These are phyloP conservation scores for Penicillium concentricum DNA, from an alignment of 2,329 filamentous ascomycete species.

Conservation along the genomic window DNA sequence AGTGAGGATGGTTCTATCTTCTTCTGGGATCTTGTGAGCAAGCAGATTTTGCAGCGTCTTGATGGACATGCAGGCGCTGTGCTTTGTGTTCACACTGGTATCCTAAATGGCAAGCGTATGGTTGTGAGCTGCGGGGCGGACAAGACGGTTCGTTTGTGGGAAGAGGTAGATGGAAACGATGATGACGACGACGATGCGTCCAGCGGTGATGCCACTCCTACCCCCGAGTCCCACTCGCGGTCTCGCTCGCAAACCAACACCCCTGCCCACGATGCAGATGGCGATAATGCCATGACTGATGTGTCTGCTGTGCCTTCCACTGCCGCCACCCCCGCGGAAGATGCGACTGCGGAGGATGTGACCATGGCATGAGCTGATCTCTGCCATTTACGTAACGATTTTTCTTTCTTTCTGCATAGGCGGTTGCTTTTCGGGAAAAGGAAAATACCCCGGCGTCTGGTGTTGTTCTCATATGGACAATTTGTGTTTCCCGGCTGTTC, in stretches of 20 bases:
- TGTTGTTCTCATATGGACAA: constrained; percentile 5
- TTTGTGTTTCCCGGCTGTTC: not conserved
- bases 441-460: constrained; percentile 12
- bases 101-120: constrained; percentile 46
- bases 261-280: constrained; percentile 10
- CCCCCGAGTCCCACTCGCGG: not conserved
- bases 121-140: constrained; percentile 65
- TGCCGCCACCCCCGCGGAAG: constrained; percentile 16
- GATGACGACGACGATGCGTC: not conserved
- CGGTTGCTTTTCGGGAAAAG: constrained; percentile 8
- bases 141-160: constrained; percentile 62
- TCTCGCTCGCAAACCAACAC: constrained; percentile 1
- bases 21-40: constrained; percentile 87
- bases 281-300: constrained; percentile 21
- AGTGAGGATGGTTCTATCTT: constrained; percentile 85
- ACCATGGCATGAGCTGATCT: constrained; percentile 10
- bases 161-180: constrained; percentile 37
- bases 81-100: constrained; percentile 60
- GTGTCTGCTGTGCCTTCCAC: constrained; percentile 11
- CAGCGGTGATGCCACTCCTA: not conserved
- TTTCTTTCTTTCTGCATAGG: constrained; percentile 9
- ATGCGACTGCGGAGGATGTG: constrained; percentile 17
- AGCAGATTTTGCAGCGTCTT: constrained; percentile 72
- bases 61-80: constrained; percentile 59
- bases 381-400: constrained; percentile 1